Evolutionary conservation across 2,329 filamentous ascomycete genomes (phyloP).

Genomic region (Penicillium crustosum): DNA sequence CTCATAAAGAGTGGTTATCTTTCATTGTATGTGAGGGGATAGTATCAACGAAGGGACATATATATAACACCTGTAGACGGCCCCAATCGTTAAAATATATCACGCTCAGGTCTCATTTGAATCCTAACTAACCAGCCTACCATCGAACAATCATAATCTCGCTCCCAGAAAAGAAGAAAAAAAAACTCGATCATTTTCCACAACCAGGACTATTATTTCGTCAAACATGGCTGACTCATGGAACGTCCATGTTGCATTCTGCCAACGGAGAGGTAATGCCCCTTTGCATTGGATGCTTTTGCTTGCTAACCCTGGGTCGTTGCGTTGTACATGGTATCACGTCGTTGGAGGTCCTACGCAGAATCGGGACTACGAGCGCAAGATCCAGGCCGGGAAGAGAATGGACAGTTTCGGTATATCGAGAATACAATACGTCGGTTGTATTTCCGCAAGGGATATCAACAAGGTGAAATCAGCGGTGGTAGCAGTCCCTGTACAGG

Average conservation of each 20-base stretch:
- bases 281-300: conserved; percentile 1
- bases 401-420: background rate
- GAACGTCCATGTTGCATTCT: background rate
- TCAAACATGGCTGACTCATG: background rate
- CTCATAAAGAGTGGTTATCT: background rate
- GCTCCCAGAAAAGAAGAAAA: background rate
- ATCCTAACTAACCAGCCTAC: background rate
- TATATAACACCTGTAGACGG: background rate
- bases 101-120: background rate
- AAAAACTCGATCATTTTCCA: background rate
- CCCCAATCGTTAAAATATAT: background rate
- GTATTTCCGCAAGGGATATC: background rate
- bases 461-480: background rate
- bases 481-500: background rate
- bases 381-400: background rate
- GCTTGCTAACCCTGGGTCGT: background rate
- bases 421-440: background rate
- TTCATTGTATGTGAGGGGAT: background rate
- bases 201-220: background rate
- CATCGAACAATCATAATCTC: no score
- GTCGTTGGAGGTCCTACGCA: background rate
- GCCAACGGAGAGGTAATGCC: background rate
- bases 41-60: background rate
- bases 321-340: background rate
- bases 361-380: background rate